Conservation (phyloP, 768 basidiomycete species). For the Coprinopsis sp. region DNA sequence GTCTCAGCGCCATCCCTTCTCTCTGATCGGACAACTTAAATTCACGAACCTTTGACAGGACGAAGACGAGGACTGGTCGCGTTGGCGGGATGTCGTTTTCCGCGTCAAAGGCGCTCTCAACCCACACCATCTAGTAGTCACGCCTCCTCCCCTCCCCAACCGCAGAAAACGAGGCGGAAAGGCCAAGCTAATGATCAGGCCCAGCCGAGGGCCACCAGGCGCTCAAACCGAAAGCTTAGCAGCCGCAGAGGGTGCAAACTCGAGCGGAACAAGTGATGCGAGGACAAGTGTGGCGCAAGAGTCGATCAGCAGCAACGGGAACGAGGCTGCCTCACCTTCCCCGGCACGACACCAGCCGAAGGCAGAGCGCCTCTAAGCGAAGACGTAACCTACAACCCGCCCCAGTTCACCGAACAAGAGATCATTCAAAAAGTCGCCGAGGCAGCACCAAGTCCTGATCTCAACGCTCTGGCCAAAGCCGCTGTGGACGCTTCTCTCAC, state of each 20-base stretch:
- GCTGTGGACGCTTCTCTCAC: no score
- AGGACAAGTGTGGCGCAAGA: no score
- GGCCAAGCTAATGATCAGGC: conserved; percentile 30
- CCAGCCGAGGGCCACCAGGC: conserved; percentile 16
- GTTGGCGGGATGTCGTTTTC: conserved; percentile 84
- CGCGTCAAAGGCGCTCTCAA: conserved; percentile 62
- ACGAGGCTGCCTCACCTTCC: no score
- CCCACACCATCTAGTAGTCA: conserved; percentile 38
- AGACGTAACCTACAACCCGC: conserved; percentile 26
- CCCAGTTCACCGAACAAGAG: conserved; percentile 32
- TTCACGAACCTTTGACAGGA: conserved; percentile 42
- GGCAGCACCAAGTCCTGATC: conserved; percentile 34
- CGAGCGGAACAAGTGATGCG: no score
- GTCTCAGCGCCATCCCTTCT: no score
- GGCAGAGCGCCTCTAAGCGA: conserved; percentile 30
- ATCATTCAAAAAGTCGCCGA: conserved; percentile 38
- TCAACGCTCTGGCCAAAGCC: conserved; percentile 24
- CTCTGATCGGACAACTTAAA: not conserved
- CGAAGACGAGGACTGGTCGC: conserved; percentile 83
- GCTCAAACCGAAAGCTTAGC: no score
- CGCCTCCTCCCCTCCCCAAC: conserved; percentile 58
- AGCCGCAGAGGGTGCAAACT: no score
- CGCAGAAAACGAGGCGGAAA: conserved; percentile 56
- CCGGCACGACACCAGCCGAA: conserved; percentile 6
- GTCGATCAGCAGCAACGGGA: no score